Percentiles rank a stretch among this genome's conserved stretches.
These are phyloP conservation scores for Penicillium lividum DNA, from an alignment of 495 filamentous ascomycete species.

Conservation along the genomic window DNA sequence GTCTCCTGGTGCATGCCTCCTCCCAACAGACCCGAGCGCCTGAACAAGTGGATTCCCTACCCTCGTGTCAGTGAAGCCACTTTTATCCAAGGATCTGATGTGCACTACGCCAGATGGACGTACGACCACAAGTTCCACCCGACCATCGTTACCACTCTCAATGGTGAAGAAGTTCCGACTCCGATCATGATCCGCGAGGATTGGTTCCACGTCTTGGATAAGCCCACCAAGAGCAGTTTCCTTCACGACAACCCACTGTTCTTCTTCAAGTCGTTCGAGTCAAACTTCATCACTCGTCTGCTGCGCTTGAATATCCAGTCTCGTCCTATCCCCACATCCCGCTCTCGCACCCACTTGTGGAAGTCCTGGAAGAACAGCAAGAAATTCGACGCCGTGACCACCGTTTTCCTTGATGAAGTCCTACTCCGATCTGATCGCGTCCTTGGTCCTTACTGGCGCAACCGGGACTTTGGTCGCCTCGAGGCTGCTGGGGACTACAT, in stretches of 20 bases:
- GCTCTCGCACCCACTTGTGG: constrained; percentile 3
- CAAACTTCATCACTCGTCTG: constrained; percentile 4
- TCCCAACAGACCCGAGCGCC: constrained; percentile 4
- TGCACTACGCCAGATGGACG: constrained; percentile 6
- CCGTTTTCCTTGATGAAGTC: constrained; percentile 5
- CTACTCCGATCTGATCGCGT: constrained; percentile 7
- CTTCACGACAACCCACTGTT: constrained; percentile 5
- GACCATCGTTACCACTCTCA: constrained; percentile 1
- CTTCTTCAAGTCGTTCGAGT: constrained; percentile 6
- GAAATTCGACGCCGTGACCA: constrained; percentile 5
- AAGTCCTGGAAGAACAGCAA: constrained; percentile 8
- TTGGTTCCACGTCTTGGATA: constrained; percentile 9
- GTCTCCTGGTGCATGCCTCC: constrained; percentile 9
- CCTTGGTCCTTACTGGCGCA: constrained; percentile 6
- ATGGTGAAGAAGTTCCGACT: constrained; percentile 1
- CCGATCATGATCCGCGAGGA: constrained; percentile 7
- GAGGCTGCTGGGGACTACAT: constrained; percentile 2
- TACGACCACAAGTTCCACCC: constrained; percentile 11
- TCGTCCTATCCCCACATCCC: constrained; percentile 1
- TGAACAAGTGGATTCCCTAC: constrained; percentile 9
- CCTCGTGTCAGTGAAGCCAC: constrained; percentile 5
- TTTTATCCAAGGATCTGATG: constrained; percentile 3
- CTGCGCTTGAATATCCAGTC: constrained; percentile 4
- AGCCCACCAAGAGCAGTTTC: constrained; percentile 8
- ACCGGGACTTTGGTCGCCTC: constrained; percentile 6